A percentile compares a stretch with the other conserved stretches of the same genome.
Conservation (phyloP, 768 basidiomycete genomes). For the Boletellus ananiceps region DNA sequence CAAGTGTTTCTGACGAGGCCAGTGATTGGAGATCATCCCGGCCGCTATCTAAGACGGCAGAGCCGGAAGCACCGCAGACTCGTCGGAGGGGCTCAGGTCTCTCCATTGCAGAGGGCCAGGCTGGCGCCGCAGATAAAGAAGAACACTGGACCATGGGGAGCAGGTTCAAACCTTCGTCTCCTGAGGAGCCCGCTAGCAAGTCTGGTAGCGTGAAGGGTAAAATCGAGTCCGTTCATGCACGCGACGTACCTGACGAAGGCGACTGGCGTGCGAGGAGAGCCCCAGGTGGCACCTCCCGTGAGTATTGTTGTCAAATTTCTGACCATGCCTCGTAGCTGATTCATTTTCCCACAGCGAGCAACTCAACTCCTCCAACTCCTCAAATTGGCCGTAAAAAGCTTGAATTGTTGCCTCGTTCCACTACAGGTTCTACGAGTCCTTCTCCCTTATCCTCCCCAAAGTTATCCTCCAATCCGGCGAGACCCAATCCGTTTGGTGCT, state of each 20-base stretch:
- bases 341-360: conserved; percentile 43
- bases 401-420: conserved; percentile 79
- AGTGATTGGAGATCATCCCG: conserved; percentile 72
- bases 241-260: conserved; percentile 51
- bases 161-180: conserved; percentile 59
- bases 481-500: conserved; percentile 81
- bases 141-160: conserved; percentile 74
- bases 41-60: conserved; percentile 35
- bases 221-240: conserved; percentile 52
- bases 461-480: conserved; percentile 46
- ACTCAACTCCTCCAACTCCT: conserved; percentile 78
- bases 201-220: conserved; percentile 48
- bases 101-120: conserved; percentile 38
- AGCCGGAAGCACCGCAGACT: conserved; percentile 44
- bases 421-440: conserved; percentile 57
- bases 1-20: conserved; percentile 54
- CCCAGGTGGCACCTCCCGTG: conserved; percentile 59
- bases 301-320: conserved; percentile 31
- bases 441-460: conserved; percentile 80
- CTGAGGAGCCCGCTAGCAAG: conserved; percentile 32
- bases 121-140: conserved; percentile 66
- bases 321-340: conserved; percentile 12
- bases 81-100: conserved; percentile 60
- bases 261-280: conserved; percentile 65
- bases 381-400: conserved; percentile 76